phyloP scores from a whole-genome alignment of 495 filamentous ascomycete species.

The Aspergillus affinis region DNA sequence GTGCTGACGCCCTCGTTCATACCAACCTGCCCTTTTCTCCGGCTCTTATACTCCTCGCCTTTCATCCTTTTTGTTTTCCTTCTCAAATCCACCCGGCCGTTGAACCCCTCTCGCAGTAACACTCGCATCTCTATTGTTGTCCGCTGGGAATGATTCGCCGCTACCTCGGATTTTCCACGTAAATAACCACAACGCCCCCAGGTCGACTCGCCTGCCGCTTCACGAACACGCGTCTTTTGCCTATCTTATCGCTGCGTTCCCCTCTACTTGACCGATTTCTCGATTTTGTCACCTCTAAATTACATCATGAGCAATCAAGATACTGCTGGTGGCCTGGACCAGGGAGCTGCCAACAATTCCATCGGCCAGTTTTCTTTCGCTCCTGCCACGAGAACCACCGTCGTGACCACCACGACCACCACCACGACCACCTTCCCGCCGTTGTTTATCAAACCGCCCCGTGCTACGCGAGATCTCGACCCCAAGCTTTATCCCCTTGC shows the following conservation, averaged over 20 bases:
- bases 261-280: slow-evolving; percentile 12
- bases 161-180: slow-evolving; percentile 22
- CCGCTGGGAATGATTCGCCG: slow-evolving; percentile 10
- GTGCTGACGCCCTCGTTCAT: slow-evolving; percentile 27
- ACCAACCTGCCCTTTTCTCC: slow-evolving; percentile 12
- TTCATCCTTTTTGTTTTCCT: not conserved
- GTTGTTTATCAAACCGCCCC: slow-evolving; percentile 71
- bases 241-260: slow-evolving; percentile 8
- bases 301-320: slow-evolving; percentile 37
- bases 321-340: slow-evolving; percentile 16
- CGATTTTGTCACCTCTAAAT: slow-evolving; percentile 21
- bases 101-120: not conserved
- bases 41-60: slow-evolving; percentile 3
- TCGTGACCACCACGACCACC: slow-evolving; percentile 91
- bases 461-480: slow-evolving; percentile 72
- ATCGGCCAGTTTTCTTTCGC: slow-evolving; percentile 69
- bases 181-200: slow-evolving; percentile 14
- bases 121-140: not conserved
- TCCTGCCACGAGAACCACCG: slow-evolving; percentile 70
- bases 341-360: slow-evolving; percentile 28
- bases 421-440: slow-evolving; percentile 89
- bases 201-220: slow-evolving; percentile 14
- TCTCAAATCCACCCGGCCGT: not conserved
- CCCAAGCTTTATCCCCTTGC: slow-evolving; percentile 89
- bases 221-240: slow-evolving; percentile 24